A percentile compares a stretch with the other conserved stretches of the same genome.
Evolutionary conservation across 495 filamentous ascomycete species (phyloP).

Genomic region (Rhypophila decipiens): DNA sequence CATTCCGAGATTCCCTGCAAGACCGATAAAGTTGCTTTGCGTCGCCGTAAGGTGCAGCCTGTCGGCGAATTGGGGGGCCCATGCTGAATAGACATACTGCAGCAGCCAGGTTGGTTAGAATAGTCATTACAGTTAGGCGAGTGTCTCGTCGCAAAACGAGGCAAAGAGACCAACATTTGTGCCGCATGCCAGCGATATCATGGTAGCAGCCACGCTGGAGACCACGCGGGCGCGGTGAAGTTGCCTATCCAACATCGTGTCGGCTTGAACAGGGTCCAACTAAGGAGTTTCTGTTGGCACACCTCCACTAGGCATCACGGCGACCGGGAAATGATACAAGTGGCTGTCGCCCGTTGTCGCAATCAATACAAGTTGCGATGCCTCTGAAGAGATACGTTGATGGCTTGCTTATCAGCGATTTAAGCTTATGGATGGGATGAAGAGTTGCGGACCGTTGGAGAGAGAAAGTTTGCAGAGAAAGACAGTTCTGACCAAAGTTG

Average conservation of each 20-base stretch:
- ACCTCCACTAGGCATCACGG: background rate
- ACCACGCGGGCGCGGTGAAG: conserved; percentile 55
- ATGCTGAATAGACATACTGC: conserved; percentile 97
- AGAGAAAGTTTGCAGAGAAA: conserved; percentile 1
- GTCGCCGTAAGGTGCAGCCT: conserved; percentile 80
- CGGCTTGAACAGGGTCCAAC: background rate
- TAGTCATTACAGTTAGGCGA: background rate
- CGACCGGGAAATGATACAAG: no score
- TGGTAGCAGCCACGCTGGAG: conserved; percentile 77
- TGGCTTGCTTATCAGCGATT: no score
- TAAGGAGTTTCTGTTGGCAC: background rate
- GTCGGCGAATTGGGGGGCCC: conserved; percentile 91
- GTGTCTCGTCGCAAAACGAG: no score
- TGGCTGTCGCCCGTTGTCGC: no score
- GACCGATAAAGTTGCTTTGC: conserved; percentile 83
- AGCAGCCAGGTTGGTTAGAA: background rate
- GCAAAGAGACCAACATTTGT: conserved; percentile 61
- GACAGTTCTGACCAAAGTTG: no score
- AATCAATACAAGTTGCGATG: no score
- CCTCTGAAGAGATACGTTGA: no score
- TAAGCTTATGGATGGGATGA: no score
- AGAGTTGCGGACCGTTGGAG: background rate
- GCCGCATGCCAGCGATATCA: conserved; percentile 82
- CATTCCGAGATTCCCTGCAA: conserved; percentile 93
- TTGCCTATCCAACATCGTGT: conserved; percentile 27